Percentiles rank a stretch among this genome's conserved stretches.
Evolutionary conservation across 1,284 basidiomycete species (phyloP).

Genomic region (Inonotus obliquus): DNA sequence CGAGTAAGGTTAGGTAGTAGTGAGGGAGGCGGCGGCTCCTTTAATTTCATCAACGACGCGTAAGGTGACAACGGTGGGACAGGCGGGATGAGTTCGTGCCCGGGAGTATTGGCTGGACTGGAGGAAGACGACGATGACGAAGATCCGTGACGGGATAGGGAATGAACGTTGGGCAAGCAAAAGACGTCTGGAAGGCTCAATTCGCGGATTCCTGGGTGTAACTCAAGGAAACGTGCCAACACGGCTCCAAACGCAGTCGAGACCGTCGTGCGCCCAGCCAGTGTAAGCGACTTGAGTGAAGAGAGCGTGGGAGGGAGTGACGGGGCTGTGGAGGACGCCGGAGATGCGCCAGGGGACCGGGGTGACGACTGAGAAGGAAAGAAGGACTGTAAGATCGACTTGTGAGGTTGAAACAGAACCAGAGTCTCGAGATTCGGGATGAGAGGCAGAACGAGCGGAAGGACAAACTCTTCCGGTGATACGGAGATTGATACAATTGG

Average conservation of each 20-base stretch:
- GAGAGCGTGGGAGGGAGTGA: not conserved
- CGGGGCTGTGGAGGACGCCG: not conserved
- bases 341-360: constrained; percentile 5
- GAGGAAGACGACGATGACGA: constrained; percentile 1
- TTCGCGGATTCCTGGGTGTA: constrained; percentile 7
- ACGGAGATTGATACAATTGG: constrained; percentile 13
- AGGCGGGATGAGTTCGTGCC: constrained; percentile 6
- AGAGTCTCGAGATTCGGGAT: constrained; percentile 6
- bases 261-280: constrained; percentile 14
- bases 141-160: constrained; percentile 1
- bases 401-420: constrained; percentile 6
- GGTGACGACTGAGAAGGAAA: constrained; percentile 1
- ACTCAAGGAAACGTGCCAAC: constrained; percentile 12
- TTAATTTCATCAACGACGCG: not conserved
- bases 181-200: constrained; percentile 18
- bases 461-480: constrained; percentile 15
- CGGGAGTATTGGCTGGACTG: not conserved
- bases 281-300: constrained; percentile 1
- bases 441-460: constrained; percentile 8
- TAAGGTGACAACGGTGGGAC: constrained; percentile 10
- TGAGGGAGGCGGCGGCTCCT: not conserved
- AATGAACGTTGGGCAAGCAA: constrained; percentile 9
- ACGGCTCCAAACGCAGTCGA: constrained; percentile 10
- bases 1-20: constrained; percentile 9
- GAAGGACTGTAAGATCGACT: constrained; percentile 1